Evolutionary conservation across 1,284 basidiomycete genomes (phyloP).

Genomic region (Boletus smithii): DNA sequence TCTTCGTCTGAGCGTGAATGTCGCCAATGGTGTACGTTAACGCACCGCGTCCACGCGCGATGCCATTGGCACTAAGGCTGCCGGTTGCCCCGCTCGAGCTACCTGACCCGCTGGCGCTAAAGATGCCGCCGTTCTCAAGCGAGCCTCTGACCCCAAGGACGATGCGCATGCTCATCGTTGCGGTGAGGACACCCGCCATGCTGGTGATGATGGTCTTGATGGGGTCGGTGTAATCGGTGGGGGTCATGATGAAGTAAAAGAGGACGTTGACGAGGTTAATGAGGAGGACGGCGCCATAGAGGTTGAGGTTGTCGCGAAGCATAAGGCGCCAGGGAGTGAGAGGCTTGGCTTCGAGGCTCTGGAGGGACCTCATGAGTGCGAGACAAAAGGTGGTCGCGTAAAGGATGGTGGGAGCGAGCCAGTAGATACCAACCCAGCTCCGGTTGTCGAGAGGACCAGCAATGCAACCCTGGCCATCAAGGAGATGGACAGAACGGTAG

Average conservation of each 20-base stretch:
- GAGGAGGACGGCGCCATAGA: constrained; percentile 72
- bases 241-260: constrained; percentile 76
- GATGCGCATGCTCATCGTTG: constrained; percentile 81
- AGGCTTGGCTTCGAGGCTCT: constrained; percentile 56
- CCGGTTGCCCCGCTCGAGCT: constrained; percentile 35
- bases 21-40: constrained; percentile 66
- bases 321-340: constrained; percentile 75
- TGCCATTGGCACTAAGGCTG: constrained; percentile 35
- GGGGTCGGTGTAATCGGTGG: constrained; percentile 57
- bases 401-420: constrained; percentile 68
- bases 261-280: constrained; percentile 77
- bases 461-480: constrained; percentile 73
- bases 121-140: constrained; percentile 64
- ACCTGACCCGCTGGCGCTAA: constrained; percentile 52
- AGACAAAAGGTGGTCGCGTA: constrained; percentile 53
- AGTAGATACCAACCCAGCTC: constrained; percentile 77
- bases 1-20: constrained; percentile 49
- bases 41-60: constrained; percentile 36
- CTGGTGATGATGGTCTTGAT: constrained; percentile 75
- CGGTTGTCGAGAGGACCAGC: constrained; percentile 65
- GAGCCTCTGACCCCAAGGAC: constrained; percentile 72
- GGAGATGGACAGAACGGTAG: constrained; percentile 68
- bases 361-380: constrained; percentile 60
- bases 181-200: constrained; percentile 79
- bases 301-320: constrained; percentile 81